A percentile compares a stretch with the other conserved stretches of the same genome.
Conservation (phyloP, 2,329 filamentous ascomycete genomes). For the Didymellaceae sp. region DNA sequence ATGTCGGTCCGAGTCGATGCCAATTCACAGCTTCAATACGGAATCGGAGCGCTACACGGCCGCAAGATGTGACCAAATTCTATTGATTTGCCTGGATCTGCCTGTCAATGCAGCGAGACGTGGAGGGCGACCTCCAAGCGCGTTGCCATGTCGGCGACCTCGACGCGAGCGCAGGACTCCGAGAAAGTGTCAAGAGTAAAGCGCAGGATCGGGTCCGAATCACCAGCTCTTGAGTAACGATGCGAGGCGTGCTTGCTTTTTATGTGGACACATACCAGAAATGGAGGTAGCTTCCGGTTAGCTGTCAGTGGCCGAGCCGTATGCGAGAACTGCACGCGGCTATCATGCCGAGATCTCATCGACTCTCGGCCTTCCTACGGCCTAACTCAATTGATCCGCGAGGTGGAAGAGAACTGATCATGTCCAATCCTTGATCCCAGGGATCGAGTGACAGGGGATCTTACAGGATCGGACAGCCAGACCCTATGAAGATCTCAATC, state of each 20-base stretch:
- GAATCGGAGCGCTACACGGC: too few species aligned
- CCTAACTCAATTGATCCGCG: constrained; percentile 5
- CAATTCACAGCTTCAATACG: too few species aligned
- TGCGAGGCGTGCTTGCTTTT: constrained; percentile 4
- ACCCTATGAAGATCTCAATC: not conserved
- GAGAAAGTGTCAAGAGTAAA: not conserved
- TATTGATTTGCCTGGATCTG: too few species aligned
- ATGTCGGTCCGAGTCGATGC: too few species aligned
- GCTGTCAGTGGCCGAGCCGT: not conserved
- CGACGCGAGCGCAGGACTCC: constrained; percentile 11
- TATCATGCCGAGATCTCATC: constrained; percentile 9
- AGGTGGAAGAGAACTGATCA: not conserved
- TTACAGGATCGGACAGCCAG: constrained; percentile 7
- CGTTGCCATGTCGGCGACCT: constrained; percentile 17
- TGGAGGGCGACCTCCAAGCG: too few species aligned
- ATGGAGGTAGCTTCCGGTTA: not conserved
- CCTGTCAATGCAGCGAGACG: too few species aligned
- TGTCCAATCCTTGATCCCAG: too few species aligned
- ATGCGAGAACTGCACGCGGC: not conserved
- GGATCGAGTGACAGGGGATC: too few species aligned
- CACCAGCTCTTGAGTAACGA: not conserved
- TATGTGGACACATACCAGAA: constrained; percentile 5
- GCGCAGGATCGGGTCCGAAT: constrained; percentile 14
- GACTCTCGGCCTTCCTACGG: constrained; percentile 1
- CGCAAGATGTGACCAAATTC: too few species aligned